Conservation (phyloP, 148 eudicot species). For the Camellia lanceoleosa region DNA sequence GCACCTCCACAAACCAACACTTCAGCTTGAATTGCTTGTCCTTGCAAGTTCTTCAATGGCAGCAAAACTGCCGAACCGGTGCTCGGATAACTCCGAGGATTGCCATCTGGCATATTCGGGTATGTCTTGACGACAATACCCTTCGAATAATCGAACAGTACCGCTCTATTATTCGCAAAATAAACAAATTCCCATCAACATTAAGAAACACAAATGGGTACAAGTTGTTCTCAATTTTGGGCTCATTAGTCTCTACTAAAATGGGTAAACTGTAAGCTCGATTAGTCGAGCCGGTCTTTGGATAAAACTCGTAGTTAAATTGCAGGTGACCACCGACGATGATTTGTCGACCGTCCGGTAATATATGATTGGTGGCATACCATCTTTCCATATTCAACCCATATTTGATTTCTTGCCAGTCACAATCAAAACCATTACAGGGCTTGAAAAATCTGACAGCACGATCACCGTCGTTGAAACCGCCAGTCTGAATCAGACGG, state of each 20-base stretch:
- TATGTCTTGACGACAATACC: conserved; percentile 37
- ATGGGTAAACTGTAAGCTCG: conserved; percentile 27
- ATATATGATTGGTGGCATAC: conserved; percentile 38
- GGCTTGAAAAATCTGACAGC: conserved; percentile 30
- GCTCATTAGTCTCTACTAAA: conserved; percentile 40
- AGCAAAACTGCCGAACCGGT: conserved; percentile 64
- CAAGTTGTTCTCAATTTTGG: conserved; percentile 42
- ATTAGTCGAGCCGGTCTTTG: conserved; percentile 17
- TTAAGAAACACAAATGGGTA: conserved; percentile 69
- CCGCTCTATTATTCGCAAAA: conserved; percentile 66
- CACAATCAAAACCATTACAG: conserved; percentile 23
- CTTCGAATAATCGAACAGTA: conserved; percentile 47
- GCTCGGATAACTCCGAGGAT: conserved; percentile 65
- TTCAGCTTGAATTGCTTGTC: conserved; percentile 19
- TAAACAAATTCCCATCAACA: conserved; percentile 56
- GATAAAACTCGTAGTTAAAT: conserved; percentile 42
- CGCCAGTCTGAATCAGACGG: conserved; percentile 34
- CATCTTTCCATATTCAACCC: conserved; percentile 27
- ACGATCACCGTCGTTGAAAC: conserved; percentile 29
- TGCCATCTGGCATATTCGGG: conserved; percentile 61
- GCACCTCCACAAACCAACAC: conserved; percentile 73
- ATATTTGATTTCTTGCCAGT: conserved; percentile 23
- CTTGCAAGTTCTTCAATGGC: conserved; percentile 34
- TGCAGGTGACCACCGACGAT: conserved; percentile 33
- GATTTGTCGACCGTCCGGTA: conserved; percentile 36